These are phyloP conservation scores for Cyclotella sp. DNA, from an alignment of 108 stramenopile genomes.

Conservation along the genomic window DNA sequence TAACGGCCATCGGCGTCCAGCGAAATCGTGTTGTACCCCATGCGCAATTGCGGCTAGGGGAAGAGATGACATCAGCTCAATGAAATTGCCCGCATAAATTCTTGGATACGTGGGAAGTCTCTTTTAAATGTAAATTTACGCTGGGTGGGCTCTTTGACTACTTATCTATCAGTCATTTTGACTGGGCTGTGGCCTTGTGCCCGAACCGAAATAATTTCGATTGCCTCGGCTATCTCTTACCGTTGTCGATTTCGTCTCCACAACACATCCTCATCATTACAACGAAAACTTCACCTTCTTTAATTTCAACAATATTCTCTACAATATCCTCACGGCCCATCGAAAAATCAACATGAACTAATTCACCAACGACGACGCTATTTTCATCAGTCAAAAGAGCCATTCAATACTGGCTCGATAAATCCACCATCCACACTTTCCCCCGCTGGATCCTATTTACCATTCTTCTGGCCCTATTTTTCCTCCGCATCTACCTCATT, in stretches of 20 bases:
- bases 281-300: constrained; percentile 9
- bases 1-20: no score
- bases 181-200: no score
- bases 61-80: no score
- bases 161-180: no score
- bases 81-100: not conserved
- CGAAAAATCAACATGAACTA: not conserved
- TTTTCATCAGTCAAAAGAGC: constrained; percentile 70
- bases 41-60: no score
- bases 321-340: constrained; percentile 11
- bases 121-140: not conserved
- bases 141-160: no score
- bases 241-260: constrained; percentile 3
- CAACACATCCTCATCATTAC: constrained; percentile 11
- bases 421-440: constrained; percentile 90
- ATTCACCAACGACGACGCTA: constrained; percentile 5
- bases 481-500: constrained; percentile 91
- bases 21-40: no score
- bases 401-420: constrained; percentile 97
- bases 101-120: no score
- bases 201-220: not conserved
- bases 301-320: constrained; percentile 17
- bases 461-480: constrained; percentile 80
- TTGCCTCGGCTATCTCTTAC: constrained; percentile 6
- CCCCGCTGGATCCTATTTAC: constrained; percentile 81